A percentile compares a stretch with the other conserved stretches of the same genome.
Evolutionary conservation across 768 basidiomycete species (phyloP).

Genomic region (Trametes maxima): DNA sequence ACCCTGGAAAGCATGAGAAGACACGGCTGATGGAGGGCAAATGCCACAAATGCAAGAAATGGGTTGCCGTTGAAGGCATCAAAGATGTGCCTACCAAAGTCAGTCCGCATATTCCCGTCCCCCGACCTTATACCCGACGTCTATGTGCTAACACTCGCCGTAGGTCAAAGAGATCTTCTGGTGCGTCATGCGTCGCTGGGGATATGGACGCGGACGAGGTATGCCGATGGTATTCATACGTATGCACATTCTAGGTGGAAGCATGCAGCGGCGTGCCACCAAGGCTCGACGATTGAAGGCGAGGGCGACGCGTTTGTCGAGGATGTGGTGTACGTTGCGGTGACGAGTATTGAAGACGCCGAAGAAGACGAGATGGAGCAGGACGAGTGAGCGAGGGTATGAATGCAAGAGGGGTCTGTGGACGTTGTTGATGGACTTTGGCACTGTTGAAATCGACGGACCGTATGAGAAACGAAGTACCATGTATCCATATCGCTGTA

Average conservation of each 20-base stretch:
- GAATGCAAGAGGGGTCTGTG: too few relatives aligned
- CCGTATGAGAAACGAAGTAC: too few relatives aligned
- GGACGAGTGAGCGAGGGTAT: neutral
- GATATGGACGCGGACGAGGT: neutral
- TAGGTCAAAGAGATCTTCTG: conserved; percentile 78
- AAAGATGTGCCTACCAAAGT: conserved; percentile 79
- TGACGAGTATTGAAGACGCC: conserved; percentile 2
- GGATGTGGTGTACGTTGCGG: conserved; percentile 37
- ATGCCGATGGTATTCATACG: neutral
- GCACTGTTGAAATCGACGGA: too few relatives aligned
- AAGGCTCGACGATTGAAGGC: conserved; percentile 53
- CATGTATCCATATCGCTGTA: too few relatives aligned
- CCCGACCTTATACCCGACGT: neutral
- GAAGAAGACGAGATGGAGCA: conserved; percentile 1
- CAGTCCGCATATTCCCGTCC: neutral
- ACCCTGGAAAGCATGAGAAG: conserved; percentile 62
- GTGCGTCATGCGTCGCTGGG: conserved; percentile 45
- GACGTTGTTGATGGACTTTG: too few relatives aligned
- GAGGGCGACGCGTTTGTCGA: conserved; percentile 60
- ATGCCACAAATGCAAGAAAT: conserved; percentile 76
- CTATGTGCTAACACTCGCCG: neutral
- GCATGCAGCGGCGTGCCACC: conserved; percentile 79
- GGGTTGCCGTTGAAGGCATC: conserved; percentile 72
- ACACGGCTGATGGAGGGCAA: conserved; percentile 62
- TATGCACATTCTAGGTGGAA: conserved; percentile 62